These are phyloP conservation scores for Diaporthe aspalathi DNA, from an alignment of 2,329 filamentous ascomycete species.

Conservation along the genomic window DNA sequence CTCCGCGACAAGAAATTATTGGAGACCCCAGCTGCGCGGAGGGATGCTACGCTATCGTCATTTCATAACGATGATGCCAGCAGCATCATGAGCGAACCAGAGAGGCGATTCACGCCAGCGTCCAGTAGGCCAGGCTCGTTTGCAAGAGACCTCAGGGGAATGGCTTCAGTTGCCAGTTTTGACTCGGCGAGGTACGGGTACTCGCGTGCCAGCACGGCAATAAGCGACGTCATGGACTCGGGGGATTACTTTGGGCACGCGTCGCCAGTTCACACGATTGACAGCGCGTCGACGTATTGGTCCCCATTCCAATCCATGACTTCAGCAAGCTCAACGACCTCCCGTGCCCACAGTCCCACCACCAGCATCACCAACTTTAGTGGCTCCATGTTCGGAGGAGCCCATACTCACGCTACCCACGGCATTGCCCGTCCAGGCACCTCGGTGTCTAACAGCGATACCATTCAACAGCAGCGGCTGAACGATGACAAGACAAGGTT, in stretches of 20 bases:
- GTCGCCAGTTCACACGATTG: constrained; percentile 77
- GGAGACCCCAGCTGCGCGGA: constrained; percentile 55
- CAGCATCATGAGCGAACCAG: constrained; percentile 67
- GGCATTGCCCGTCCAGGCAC: constrained; percentile 71
- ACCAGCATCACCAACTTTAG: constrained; percentile 71
- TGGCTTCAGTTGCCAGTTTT: constrained; percentile 76
- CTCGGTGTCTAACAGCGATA: constrained; percentile 75
- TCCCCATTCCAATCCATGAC: constrained; percentile 82
- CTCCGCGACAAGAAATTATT: constrained; percentile 77
- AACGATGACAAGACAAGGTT: constrained; percentile 82
- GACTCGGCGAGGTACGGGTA: constrained; percentile 75
- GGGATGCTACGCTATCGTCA: constrained; percentile 59
- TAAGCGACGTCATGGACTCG: constrained; percentile 75
- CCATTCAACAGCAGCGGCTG: constrained; percentile 70
- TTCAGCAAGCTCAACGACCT: constrained; percentile 70
- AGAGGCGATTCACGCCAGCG: constrained; percentile 58
- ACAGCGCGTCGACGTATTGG: constrained; percentile 87
- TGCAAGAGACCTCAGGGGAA: constrained; percentile 66
- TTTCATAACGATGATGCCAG: constrained; percentile 64
- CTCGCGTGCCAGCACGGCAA: constrained; percentile 65
- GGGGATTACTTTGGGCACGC: constrained; percentile 75
- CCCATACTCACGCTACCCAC: constrained; percentile 58
- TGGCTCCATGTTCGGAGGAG: constrained; percentile 55
- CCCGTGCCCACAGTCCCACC: constrained; percentile 70
- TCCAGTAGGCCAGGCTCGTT: constrained; percentile 61